A percentile compares a stretch with the other conserved stretches of the same genome.
These are phyloP conservation scores for Collybia sp. DNA, from an alignment of 768 basidiomycete species.

Conservation along the genomic window DNA sequence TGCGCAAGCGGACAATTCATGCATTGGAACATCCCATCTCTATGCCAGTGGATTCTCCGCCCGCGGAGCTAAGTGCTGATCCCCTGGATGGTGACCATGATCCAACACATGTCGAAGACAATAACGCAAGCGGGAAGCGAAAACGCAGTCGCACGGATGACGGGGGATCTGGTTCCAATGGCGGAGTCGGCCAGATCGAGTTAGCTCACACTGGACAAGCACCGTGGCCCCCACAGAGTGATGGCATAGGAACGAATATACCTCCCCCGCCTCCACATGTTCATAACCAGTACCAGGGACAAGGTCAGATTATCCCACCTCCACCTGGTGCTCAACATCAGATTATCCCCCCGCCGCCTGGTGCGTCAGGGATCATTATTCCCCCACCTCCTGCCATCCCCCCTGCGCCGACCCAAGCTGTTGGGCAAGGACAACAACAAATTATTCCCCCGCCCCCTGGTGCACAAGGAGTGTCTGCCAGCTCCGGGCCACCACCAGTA, in stretches of 20 bases:
- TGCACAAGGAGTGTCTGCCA: slow-evolving; percentile 11
- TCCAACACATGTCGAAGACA: slow-evolving; percentile 1
- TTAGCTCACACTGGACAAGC: neutral
- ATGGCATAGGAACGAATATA: slow-evolving; percentile 3
- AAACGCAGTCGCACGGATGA: slow-evolving; percentile 1
- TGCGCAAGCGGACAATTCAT: slow-evolving; percentile 63
- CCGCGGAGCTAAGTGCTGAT: neutral
- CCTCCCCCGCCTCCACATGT: neutral
- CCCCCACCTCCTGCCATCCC: slow-evolving; percentile 29
- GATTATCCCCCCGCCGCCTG: slow-evolving; percentile 20
- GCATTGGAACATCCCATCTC: slow-evolving; percentile 29
- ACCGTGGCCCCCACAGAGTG: neutral
- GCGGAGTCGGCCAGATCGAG: neutral
- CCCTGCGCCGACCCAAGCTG: neutral
- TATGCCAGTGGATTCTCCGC: slow-evolving; percentile 9
- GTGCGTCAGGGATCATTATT: slow-evolving; percentile 24
- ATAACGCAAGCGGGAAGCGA: neutral
- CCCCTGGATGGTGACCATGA: slow-evolving; percentile 1
- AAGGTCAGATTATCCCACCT: neutral
- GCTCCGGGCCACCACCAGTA: slow-evolving; percentile 5
- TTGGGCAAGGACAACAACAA: slow-evolving; percentile 10
- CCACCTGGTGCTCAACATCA: slow-evolving; percentile 20
- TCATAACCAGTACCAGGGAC: slow-evolving; percentile 8
- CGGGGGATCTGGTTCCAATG: neutral
- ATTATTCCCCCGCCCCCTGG: neutral